A percentile compares a stretch with the other conserved stretches of the same genome.
These are phyloP conservation scores for Penicillium canariense DNA, from an alignment of 495 filamentous ascomycete genomes.

Conservation along the genomic window DNA sequence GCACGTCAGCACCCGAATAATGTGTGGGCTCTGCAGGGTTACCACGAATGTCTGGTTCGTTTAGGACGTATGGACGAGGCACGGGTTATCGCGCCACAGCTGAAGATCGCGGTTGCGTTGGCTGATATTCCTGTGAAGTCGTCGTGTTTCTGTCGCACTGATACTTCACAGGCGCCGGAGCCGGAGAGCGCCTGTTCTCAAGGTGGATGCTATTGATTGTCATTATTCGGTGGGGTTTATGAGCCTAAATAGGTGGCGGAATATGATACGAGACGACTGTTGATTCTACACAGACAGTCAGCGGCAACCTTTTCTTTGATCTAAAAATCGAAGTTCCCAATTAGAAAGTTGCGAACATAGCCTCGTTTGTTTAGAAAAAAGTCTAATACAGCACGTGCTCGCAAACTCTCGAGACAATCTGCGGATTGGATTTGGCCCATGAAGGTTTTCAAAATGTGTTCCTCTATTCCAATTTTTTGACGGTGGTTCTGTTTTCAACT, in stretches of 20 bases:
- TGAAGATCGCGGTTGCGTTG: slow-evolving; percentile 49
- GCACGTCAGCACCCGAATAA: slow-evolving; percentile 62
- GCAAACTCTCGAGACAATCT: no score
- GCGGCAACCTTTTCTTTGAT: no score
- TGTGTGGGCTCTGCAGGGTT: slow-evolving; percentile 67
- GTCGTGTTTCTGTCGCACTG: slow-evolving; percentile 59
- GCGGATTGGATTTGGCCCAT: no score
- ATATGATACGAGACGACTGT: neutral
- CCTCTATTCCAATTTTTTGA: no score
- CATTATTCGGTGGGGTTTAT: no score
- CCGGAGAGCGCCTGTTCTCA: slow-evolving; percentile 14
- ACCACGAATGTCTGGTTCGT: slow-evolving; percentile 59
- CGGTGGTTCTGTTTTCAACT: no score
- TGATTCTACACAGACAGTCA: neutral
- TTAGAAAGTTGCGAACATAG: no score
- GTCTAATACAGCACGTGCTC: no score
- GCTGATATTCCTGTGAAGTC: slow-evolving; percentile 58
- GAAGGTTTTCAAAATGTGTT: no score
- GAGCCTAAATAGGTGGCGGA: no score
- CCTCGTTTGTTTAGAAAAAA: no score
- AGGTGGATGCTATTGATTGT: neutral
- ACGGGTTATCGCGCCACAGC: slow-evolving; percentile 43
- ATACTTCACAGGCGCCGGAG: slow-evolving; percentile 23
- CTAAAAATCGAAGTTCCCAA: no score
- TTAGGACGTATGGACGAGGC: slow-evolving; percentile 53